Evolutionary conservation across 1,284 basidiomycete genomes (phyloP).

Genomic region (Trametes versicolor): DNA sequence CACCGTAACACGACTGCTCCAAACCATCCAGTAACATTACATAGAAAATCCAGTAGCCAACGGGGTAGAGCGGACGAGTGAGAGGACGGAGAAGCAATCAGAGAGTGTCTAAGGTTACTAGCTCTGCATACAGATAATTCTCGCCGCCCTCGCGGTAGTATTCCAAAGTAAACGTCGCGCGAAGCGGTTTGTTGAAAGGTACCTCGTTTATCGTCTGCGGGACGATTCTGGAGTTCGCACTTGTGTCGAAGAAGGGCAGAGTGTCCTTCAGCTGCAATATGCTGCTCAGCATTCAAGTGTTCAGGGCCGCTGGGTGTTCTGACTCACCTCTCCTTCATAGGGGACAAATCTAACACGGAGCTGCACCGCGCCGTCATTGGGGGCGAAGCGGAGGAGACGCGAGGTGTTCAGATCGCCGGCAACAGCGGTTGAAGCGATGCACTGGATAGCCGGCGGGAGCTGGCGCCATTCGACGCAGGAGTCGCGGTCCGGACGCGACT

Average conservation of each 20-base stretch:
- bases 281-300: neutral
- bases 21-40: too few species aligned
- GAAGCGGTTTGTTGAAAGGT: neutral
- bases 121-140: neutral
- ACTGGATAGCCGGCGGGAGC: neutral
- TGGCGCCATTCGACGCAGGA: conserved; percentile 8
- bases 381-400: conserved; percentile 1
- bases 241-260: neutral
- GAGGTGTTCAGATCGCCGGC: neutral
- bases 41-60: too few species aligned
- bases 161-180: conserved; percentile 1
- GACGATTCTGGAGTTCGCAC: neutral
- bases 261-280: neutral
- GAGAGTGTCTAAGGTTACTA: neutral
- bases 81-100: neutral
- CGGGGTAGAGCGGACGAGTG: neutral
- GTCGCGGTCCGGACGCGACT: conserved; percentile 2
- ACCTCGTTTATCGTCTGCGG: neutral
- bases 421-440: neutral
- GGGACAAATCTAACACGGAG: neutral
- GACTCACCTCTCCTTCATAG: neutral
- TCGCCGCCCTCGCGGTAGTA: neutral
- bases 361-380: conserved; percentile 1
- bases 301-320: neutral
- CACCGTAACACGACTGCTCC: too few species aligned